Percentiles rank a stretch among this genome's conserved stretches.
phyloP scores from a whole-genome alignment of 2,329 filamentous ascomycete species.

The Colletotrichum spaethianum region DNA sequence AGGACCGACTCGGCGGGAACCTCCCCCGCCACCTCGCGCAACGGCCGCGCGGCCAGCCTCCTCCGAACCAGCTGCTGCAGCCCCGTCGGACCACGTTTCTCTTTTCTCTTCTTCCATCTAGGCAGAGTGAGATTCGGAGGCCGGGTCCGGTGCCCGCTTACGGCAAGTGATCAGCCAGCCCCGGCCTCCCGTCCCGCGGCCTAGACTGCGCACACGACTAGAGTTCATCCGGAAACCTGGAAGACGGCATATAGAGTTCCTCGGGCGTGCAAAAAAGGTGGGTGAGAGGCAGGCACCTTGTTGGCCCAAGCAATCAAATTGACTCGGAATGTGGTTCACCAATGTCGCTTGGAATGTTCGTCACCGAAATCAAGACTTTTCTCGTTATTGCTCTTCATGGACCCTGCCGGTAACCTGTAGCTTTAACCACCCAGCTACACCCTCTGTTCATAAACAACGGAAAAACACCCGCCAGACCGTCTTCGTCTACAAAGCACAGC shows the following conservation, averaged over 20 bases:
- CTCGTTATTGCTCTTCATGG: slow-evolving; percentile 23
- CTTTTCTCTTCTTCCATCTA: no score
- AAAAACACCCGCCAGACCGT: background rate
- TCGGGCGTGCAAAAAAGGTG: background rate
- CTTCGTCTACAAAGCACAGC: slow-evolving; percentile 14
- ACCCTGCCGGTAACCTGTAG: slow-evolving; percentile 12
- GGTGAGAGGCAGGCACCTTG: background rate
- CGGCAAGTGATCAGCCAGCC: background rate
- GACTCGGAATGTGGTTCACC: background rate
- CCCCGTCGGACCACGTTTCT: no score
- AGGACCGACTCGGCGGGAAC: no score
- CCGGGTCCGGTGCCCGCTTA: background rate
- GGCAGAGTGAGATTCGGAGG: background rate
- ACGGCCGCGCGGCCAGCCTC: background rate
- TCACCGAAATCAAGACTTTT: slow-evolving; percentile 6
- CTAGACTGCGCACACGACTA: background rate
- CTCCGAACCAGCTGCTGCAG: no score
- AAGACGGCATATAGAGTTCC: background rate
- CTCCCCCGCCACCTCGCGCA: no score
- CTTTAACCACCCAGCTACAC: slow-evolving; percentile 2
- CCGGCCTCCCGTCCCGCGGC: background rate
- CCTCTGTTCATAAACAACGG: slow-evolving; percentile 5
- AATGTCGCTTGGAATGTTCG: background rate
- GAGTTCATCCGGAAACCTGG: background rate
- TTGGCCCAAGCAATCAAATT: background rate